phyloP scores from a whole-genome alignment of 2,329 filamentous ascomycete species.

The Davidsoniella neocaledoniae region DNA sequence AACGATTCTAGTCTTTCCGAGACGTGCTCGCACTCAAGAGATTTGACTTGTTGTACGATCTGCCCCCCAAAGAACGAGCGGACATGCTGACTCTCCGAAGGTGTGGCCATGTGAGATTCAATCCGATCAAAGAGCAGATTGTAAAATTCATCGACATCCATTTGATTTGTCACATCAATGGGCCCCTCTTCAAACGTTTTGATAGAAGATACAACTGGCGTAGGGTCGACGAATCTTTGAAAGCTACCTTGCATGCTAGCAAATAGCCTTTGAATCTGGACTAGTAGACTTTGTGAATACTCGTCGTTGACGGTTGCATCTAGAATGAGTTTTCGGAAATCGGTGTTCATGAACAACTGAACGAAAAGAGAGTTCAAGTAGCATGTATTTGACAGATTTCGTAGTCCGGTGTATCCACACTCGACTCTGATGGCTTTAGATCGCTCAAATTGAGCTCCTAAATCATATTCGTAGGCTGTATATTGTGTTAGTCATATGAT shows the following conservation, averaged over 20 bases:
- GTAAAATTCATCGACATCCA: slow-evolving; percentile 98
- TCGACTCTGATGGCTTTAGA: slow-evolving; percentile 32
- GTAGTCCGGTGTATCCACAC: slow-evolving; percentile 76
- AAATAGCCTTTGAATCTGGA: slow-evolving; percentile 68
- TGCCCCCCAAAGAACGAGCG: slow-evolving; percentile 80
- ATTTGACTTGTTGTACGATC: slow-evolving; percentile 86
- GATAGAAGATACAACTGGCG: slow-evolving; percentile 55
- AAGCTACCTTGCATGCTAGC: slow-evolving; percentile 71
- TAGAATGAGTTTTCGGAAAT: slow-evolving; percentile 75
- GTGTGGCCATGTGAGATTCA: slow-evolving; percentile 59
- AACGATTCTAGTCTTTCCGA: slow-evolving; percentile 84
- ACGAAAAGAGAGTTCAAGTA: slow-evolving; percentile 92
- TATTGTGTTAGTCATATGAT: too few species aligned
- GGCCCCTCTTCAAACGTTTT: slow-evolving; percentile 65
- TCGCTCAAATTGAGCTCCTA: too few species aligned
- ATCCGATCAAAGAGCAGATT: slow-evolving; percentile 83
- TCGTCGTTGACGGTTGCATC: slow-evolving; percentile 38
- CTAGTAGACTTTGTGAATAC: slow-evolving; percentile 49
- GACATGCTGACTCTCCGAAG: slow-evolving; percentile 54
- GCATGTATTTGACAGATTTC: slow-evolving; percentile 88
- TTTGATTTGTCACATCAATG: slow-evolving; percentile 80
- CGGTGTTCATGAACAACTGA: slow-evolving; percentile 88
- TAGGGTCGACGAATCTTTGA: slow-evolving; percentile 55
- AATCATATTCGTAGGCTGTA: too few species aligned
- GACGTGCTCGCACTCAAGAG: slow-evolving; percentile 83